Percentiles rank a stretch among this genome's conserved stretches.
These are phyloP conservation scores for Pyrenochaeta sp. DNA, from an alignment of 2,329 filamentous ascomycete species.

Conservation along the genomic window DNA sequence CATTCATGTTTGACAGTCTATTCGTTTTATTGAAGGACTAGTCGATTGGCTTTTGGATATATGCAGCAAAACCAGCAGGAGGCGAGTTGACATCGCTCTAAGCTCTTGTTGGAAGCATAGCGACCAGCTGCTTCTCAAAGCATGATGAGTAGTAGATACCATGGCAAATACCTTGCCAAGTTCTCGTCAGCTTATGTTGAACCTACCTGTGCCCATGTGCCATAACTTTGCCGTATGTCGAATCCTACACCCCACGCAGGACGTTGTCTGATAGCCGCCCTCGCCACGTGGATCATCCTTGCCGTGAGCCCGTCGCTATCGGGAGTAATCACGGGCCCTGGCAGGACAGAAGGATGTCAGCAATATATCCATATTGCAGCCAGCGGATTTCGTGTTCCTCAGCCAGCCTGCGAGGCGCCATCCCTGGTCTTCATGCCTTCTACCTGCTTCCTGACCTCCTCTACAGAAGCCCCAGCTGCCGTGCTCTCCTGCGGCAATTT, in stretches of 20 bases:
- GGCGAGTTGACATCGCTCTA: neutral
- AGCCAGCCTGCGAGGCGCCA: constrained; percentile 30
- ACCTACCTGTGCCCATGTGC: neutral
- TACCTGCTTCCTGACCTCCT: constrained; percentile 43
- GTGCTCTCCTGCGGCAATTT: constrained; percentile 15
- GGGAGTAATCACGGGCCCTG: constrained; percentile 19
- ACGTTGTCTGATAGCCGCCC: constrained; percentile 8
- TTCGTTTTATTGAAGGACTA: constrained; percentile 4
- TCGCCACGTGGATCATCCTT: constrained; percentile 27
- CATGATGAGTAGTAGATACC: constrained; percentile 8
- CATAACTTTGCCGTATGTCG: neutral
- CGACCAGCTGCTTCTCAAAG: constrained; percentile 5
- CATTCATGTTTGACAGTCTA: neutral
- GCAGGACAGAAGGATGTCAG: constrained; percentile 24
- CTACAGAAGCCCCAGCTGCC: constrained; percentile 25
- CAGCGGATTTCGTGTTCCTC: constrained; percentile 25
- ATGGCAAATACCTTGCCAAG: constrained; percentile 6
- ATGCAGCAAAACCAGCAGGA: constrained; percentile 3
- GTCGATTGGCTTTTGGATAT: constrained; percentile 10
- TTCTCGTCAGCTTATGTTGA: neutral
- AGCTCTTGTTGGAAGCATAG: constrained; percentile 1
- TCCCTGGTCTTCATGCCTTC: constrained; percentile 38
- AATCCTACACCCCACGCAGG: neutral
- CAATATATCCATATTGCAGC: constrained; percentile 32
- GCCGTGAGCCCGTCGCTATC: constrained; percentile 15